Base-by-base conservation (phyloP, 2,329 filamentous ascomycete genomes). In the Penicillium sp. region DNA sequence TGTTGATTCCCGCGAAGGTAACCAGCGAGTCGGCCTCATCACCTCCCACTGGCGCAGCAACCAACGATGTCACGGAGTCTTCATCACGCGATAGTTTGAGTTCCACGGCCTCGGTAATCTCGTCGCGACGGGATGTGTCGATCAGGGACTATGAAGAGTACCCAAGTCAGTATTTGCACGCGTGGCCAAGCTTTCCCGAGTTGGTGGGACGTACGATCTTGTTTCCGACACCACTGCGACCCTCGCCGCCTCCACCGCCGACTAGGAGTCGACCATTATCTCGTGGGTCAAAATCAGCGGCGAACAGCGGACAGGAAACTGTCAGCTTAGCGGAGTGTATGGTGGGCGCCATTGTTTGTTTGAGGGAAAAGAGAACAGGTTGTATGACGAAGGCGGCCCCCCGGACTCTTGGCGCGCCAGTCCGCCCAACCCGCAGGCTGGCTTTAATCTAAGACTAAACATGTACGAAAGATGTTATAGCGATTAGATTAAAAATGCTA, bases 51-150 rank as follows among this genome's bases (percentile, higher is more conserved):
- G 62, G 61, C 50, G 90, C 86, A 48, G 88, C 84, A 40, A 86
- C 90, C 46, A 97, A 80, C 50, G 89, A 92, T 60, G 88, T 91
- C 54, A 96, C 90, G 53, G 89, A 95, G 74, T 97, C 93, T 76
- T 97, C 92, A 68, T 92, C 85, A 63, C 85, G 83, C 57, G 89
- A 89, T 45, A 96, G 84, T 55, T 91, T 86, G 67, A 93, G 80
- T 63, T 96, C 89, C 60, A 86, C 84, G 21, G 82, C 78, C 61
- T 88, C 78, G 58, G 85, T 81, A 46, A 90, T 77, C 45, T 86
- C 83, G 52, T 84, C 79, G 36, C 83, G 85, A 64, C 78, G 78
- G 16, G 83, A 85, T n/a, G 87, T 82, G 70, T 93, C 87, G 58
- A 96, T 80, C 13, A 92, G 78, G 29, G 85, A 87, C 87, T 90